These are phyloP conservation scores for Aspergillus aculeatinus DNA, from an alignment of 2,329 filamentous ascomycete species.

Conservation along the genomic window DNA sequence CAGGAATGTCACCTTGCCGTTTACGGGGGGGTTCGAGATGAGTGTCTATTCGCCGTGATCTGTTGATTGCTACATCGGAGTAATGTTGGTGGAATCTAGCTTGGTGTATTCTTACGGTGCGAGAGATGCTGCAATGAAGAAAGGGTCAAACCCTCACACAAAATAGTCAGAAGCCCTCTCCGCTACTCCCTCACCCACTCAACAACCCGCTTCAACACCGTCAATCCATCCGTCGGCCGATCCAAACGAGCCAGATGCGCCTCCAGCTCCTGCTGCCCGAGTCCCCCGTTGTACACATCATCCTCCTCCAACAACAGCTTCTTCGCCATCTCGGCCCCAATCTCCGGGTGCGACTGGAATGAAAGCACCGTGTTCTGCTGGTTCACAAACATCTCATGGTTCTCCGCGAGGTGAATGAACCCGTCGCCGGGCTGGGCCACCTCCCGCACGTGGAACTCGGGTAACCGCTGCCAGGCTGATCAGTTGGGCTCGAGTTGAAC, in stretches of 20 bases:
- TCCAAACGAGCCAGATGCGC: neutral
- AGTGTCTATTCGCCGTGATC: slow-evolving; percentile 34
- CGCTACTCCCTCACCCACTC: neutral
- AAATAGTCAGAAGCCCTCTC: too few species aligned
- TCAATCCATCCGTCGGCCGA: neutral
- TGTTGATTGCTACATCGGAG: too few species aligned
- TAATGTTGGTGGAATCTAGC: too few species aligned
- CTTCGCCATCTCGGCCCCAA: slow-evolving; percentile 40
- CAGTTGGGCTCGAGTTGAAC: too few species aligned
- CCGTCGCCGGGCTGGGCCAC: slow-evolving; percentile 34
- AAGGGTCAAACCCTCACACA: too few species aligned
- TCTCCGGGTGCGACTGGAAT: slow-evolving; percentile 50
- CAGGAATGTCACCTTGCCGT: slow-evolving; percentile 51
- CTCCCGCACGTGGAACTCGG: slow-evolving; percentile 46
- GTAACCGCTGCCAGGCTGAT: slow-evolving; percentile 17
- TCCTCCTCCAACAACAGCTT: slow-evolving; percentile 32
- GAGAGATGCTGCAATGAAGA: too few species aligned
- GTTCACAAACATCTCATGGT: slow-evolving; percentile 43
- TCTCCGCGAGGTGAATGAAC: slow-evolving; percentile 38
- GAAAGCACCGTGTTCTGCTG: slow-evolving; percentile 43
- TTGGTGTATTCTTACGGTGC: too few species aligned
- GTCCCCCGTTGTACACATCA: slow-evolving; percentile 12
- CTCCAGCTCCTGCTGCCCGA: slow-evolving; percentile 1
- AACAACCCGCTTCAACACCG: neutral
- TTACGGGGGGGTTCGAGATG: slow-evolving; percentile 50